These are phyloP conservation scores for Kitagawia praeruptora DNA, from an alignment of 129 eudicot species.

Conservation along the genomic window DNA sequence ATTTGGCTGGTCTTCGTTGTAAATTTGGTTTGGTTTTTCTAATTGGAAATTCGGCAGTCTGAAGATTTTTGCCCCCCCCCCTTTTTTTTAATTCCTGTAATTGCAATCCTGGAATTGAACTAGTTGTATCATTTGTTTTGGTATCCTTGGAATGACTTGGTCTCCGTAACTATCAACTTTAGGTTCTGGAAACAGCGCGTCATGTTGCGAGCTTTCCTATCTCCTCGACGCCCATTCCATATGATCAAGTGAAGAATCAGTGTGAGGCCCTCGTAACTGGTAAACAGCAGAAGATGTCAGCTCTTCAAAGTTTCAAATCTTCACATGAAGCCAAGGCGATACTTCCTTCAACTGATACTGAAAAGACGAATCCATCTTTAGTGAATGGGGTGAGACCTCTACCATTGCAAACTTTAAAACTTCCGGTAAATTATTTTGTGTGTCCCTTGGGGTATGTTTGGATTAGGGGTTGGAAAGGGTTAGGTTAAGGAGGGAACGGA, in stretches of 20 bases:
- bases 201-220: conserved; percentile 65
- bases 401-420: background rate
- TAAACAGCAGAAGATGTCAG: conserved; percentile 77
- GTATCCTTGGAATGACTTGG: background rate
- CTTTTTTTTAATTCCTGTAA: background rate
- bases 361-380: conserved; percentile 17
- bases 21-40: background rate
- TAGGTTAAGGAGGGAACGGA: background rate
- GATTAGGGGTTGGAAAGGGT: background rate
- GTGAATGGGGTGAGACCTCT: conserved; percentile 31
- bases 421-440: background rate
- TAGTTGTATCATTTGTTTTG: background rate
- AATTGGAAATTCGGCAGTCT: background rate
- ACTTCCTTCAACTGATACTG: conserved; percentile 28
- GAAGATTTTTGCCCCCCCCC: background rate
- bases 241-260: conserved; percentile 64
- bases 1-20: background rate
- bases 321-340: conserved; percentile 49
- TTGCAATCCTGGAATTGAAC: background rate
- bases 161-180: conserved; percentile 12
- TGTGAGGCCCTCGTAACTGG: conserved; percentile 72
- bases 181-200: conserved; percentile 81
- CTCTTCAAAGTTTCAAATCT: conserved; percentile 56
- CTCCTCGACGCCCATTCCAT: conserved; percentile 46
- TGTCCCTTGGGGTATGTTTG: background rate